Base-by-base conservation (phyloP, 164 flowering plant species). In the Amborella trichopoda region DNA sequence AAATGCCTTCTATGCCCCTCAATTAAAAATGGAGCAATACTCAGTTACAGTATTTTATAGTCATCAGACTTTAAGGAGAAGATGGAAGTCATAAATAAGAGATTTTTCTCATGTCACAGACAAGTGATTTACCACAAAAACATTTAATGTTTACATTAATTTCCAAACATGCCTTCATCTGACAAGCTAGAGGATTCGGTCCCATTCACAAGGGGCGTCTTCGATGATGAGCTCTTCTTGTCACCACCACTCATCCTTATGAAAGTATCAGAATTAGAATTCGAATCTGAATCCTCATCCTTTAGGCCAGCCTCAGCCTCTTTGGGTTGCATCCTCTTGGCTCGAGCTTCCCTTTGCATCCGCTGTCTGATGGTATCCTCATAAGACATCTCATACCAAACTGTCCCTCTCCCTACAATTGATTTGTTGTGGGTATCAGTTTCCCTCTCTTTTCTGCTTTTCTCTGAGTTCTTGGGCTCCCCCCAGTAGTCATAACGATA, bases 401-500 rank as follows among this genome's bases (percentile, higher is more conserved):
- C 86, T 4, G 43, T 70, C 20, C 93, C 84, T 53, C 74, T 84
- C 9, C 96, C 96, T 17, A 84, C 80, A 4, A 87, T 81, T 0
- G 86, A 67, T 60, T 74, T 78, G 71, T 87, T 82, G 57, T 91
- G 90, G 24, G 75, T 60, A 33, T 78, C 88, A 37, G 67, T 71
- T 68, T 68, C 56, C 34, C 81, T 55, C 52, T 77, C 73, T 68
- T 78, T 79, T 64, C 62, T 75, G 63, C 90, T 83, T 75, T 80
- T 77, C 28, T 82, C 93, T 2, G 99, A 83, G 70, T 78, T 82
- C 70, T 82, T 80, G 21, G 96, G 96, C 44, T 83, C 96, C 46
- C 96, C 99, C 96, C 96, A 87, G 67, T 83, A 91, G 66, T 91
- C 99, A 48, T 80, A 82, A 4, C 90, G 72, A 46, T 83, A 83